Percentiles rank a stretch among this genome's conserved stretches.
Evolutionary conservation across 768 basidiomycete species (phyloP).

Genomic region (Butyriboletus loyo): DNA sequence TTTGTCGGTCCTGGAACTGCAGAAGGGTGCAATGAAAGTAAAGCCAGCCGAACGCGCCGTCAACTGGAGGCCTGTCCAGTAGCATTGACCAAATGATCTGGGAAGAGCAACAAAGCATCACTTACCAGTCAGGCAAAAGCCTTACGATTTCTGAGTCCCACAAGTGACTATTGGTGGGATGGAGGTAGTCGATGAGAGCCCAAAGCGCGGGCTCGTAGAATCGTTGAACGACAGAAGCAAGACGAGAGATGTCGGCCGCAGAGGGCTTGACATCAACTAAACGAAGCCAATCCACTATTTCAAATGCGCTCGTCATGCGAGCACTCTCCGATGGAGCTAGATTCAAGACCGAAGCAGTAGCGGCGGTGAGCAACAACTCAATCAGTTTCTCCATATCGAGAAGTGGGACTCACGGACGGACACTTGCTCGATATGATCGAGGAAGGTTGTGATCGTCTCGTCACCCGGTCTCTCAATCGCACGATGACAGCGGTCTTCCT

Average conservation of each 20-base stretch:
- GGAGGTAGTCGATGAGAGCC: slow-evolving; percentile 42
- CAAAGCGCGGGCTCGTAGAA: slow-evolving; percentile 43
- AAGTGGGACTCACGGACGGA: slow-evolving; percentile 43
- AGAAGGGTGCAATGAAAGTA: slow-evolving; percentile 36
- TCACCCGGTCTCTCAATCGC: not conserved
- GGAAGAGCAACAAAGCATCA: not conserved
- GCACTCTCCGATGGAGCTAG: slow-evolving; percentile 39
- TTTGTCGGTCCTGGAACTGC: slow-evolving; percentile 17
- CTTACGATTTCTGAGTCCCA: slow-evolving; percentile 35
- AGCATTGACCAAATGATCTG: not conserved
- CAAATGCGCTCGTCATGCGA: slow-evolving; percentile 43
- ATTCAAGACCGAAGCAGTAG: not conserved
- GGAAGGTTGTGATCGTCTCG: slow-evolving; percentile 38
- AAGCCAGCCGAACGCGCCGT: slow-evolving; percentile 41
- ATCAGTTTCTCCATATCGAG: not conserved
- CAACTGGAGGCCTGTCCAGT: slow-evolving; percentile 8
- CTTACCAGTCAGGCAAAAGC: slow-evolving; percentile 28
- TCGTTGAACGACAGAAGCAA: slow-evolving; percentile 38
- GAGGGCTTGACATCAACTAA: slow-evolving; percentile 38
- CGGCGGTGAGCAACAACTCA: not conserved
- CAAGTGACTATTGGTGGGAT: slow-evolving; percentile 41
- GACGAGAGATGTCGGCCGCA: slow-evolving; percentile 37
- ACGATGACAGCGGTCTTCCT: slow-evolving; percentile 3
- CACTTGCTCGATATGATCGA: slow-evolving; percentile 42
- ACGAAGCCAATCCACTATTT: slow-evolving; percentile 65